Evolutionary conservation across 768 basidiomycete species (phyloP), one percentile per base, ranked within the genome.

Genomic region (Kwoniella europaea): DNA sequence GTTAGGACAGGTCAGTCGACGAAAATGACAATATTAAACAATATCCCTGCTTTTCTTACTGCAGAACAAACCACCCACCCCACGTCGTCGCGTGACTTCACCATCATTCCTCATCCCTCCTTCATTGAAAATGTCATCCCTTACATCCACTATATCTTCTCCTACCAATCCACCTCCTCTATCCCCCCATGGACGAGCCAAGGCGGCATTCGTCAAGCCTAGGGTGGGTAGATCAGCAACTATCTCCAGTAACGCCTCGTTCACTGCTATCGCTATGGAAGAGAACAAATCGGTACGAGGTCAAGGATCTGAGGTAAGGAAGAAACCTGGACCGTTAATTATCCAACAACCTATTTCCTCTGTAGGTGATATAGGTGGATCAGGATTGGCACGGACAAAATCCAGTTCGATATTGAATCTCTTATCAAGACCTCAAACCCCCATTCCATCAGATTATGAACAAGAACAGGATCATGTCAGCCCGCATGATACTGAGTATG

Each of bases 221-320:
- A 43, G 35, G 35, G 20, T 65, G n/a, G 64, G 64, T 43, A 22
- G 64, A 57, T 55, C 64, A 24, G 55, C 64, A 15, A 65, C 64
- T 41, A 57, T 65, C 13, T 65, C 64, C 9, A 24, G 50, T 22
- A 24, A 41, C 22, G 12, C 64, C 12, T 3, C 44, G 4, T 50
- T 22, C 42, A 50, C 46, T 4, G 5, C 29, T 12, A 43, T 27
- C 12, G 44, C 62, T 43, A 35, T 35, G 46, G 13, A 18, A n/a
- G 54, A 22, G 24, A 4, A 6, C 12, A 60, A 29, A 60, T 24
- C 35, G 4, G 9, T 24, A 41, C 43, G 41, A 61, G 2, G 35
- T 13, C 13, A 5, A 24, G 57, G 16, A 10, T 18, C 6, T 22
- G 29, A 54, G 50, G 35, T 12, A 35, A 64, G n/a, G 22, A 7